These are phyloP conservation scores for Dactylellina sp. DNA, from an alignment of 2,329 filamentous ascomycete species.

Conservation along the genomic window DNA sequence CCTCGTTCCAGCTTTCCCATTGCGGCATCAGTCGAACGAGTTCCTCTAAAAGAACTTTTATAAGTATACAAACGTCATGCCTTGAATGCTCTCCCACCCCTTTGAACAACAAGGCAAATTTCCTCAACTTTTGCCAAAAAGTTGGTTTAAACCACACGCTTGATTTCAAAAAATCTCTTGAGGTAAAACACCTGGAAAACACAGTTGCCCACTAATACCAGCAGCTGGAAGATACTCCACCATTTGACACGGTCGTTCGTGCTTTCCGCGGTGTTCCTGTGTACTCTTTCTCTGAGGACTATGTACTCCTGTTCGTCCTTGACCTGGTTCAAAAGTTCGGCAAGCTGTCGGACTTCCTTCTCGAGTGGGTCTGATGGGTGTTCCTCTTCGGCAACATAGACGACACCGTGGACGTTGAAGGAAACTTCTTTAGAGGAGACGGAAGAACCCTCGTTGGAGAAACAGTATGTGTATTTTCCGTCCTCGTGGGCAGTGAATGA, in stretches of 20 bases:
- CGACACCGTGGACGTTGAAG: constrained; percentile 98
- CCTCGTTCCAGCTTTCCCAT: no score
- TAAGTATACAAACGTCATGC: background rate
- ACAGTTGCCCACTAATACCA: constrained; percentile 87
- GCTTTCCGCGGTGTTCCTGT: constrained; percentile 98
- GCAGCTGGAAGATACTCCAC: constrained; percentile 98
- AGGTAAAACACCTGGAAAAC: constrained; percentile 99
- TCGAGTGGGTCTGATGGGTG: constrained; percentile 88
- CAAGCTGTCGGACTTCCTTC: constrained; percentile 84
- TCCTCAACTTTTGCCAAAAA: no score
- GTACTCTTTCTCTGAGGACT: constrained; percentile 90
- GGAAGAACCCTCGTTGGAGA: constrained; percentile 98
- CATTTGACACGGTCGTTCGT: constrained; percentile 98
- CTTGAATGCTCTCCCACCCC: background rate
- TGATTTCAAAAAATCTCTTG: constrained; percentile 95
- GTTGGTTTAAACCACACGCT: constrained; percentile 74
- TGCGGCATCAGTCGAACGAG: no score
- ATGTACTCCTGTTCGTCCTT: constrained; percentile 99
- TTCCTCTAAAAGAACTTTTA: background rate
- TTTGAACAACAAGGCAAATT: background rate
- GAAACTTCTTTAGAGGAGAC: constrained; percentile 97
- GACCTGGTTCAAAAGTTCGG: constrained; percentile 87
- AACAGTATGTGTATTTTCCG: constrained; percentile 95
- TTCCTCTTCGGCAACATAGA: constrained; percentile 93
- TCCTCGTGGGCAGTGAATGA: constrained; percentile 86